Percentiles rank a stretch among this genome's conserved stretches.
phyloP scores from a whole-genome alignment of 139 green algal species.

The Tetratostichococcus sp. region DNA sequence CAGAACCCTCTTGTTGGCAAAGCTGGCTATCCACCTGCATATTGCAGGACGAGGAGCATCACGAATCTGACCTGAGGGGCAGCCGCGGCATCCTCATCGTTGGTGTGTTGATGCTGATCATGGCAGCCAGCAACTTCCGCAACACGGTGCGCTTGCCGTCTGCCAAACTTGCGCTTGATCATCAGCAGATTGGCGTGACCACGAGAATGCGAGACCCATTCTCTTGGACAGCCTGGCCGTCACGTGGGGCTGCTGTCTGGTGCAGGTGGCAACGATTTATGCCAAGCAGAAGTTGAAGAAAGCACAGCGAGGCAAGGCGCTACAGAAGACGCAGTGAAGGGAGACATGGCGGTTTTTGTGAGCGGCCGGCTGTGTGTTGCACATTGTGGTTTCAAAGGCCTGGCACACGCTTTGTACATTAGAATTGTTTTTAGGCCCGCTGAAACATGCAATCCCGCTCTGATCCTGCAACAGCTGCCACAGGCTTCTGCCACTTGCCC shows the following conservation, averaged over 20 bases:
- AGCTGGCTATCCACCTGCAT: not conserved
- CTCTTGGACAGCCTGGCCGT: no score
- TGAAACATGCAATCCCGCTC: no score
- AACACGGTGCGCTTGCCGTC: constrained; percentile 57
- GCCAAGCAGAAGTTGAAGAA: constrained; percentile 1
- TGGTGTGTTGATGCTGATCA: constrained; percentile 48
- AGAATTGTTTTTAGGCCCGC: no score
- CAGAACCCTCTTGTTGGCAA: no score
- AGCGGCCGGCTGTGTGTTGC: no score
- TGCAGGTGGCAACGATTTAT: constrained; percentile 3
- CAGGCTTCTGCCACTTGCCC: not conserved
- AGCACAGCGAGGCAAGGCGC: not conserved
- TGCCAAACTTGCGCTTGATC: no score
- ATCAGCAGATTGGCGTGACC: no score
- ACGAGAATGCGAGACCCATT: no score
- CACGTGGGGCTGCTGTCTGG: not conserved
- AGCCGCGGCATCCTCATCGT: constrained; percentile 69
- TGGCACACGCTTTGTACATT: no score
- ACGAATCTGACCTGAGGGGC: constrained; percentile 73
- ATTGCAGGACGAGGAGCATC: constrained; percentile 53
- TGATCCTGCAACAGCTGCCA: not conserved
- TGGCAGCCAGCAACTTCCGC: constrained; percentile 74
- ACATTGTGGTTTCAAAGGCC: no score
- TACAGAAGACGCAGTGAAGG: not conserved
- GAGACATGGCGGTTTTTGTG: no score